Conservation (phyloP, 2,329 filamentous ascomycete genomes). For the Botrytis cinerea region DNA sequence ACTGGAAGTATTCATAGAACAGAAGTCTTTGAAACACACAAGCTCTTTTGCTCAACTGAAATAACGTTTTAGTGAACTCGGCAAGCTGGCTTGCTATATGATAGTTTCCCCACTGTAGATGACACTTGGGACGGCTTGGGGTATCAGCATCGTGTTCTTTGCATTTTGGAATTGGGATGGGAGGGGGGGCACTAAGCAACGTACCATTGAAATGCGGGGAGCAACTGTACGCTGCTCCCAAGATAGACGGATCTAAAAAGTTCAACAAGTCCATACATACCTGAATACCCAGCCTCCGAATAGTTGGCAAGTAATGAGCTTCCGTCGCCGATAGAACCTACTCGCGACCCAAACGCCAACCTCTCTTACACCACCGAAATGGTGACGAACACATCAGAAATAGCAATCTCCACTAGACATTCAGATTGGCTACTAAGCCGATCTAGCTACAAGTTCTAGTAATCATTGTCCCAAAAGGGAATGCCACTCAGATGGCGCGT, state of each 20-base stretch:
- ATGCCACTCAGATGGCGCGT: not conserved
- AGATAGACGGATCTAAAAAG: conserved; percentile 11
- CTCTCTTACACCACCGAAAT: conserved; percentile 16
- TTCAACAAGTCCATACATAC: conserved; percentile 17
- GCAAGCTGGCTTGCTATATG: conserved; percentile 18
- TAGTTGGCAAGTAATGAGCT: conserved; percentile 8
- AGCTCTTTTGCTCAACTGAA: conserved; percentile 8
- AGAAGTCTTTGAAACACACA: conserved; percentile 11
- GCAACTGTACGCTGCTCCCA: conserved; percentile 17
- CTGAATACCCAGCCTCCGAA: conserved; percentile 12
- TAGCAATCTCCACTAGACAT: conserved; percentile 8
- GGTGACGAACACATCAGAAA: conserved; percentile 5
- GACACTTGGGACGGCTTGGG: conserved; percentile 6
- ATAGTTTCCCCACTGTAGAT: conserved; percentile 11
- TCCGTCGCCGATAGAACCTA: conserved; percentile 17
- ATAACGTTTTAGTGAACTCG: not conserved
- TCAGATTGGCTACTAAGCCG: conserved; percentile 15
- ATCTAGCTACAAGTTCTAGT: conserved; percentile 16
- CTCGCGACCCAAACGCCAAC: conserved; percentile 14
- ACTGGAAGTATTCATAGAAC: conserved; percentile 12
- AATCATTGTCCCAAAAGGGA: not conserved
- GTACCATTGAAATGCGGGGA: conserved; percentile 12
- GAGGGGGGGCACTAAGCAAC: not conserved
- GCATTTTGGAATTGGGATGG: no score
- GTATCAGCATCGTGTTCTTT: not conserved